These are phyloP conservation scores for Gliomastix tumulicola DNA, from an alignment of 2,329 filamentous ascomycete species.

Conservation along the genomic window DNA sequence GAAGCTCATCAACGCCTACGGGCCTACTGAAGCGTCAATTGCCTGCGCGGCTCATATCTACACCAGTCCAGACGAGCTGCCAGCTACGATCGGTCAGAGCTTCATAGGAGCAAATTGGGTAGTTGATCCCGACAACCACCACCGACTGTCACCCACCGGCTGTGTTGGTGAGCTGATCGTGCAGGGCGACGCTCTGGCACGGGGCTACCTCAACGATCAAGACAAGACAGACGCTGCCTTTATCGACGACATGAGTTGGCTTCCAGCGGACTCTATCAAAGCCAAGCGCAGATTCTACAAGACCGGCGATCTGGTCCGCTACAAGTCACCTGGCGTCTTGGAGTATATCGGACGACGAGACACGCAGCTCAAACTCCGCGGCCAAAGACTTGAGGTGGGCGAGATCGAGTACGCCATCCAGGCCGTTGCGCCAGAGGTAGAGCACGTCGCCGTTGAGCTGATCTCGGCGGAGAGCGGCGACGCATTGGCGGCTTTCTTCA, in stretches of 20 bases:
- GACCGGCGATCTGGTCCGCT: slow-evolving; percentile 5
- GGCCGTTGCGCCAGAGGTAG: not conserved
- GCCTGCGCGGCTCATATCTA: slow-evolving; percentile 16
- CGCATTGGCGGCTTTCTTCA: too few relatives aligned
- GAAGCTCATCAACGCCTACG: slow-evolving; percentile 8
- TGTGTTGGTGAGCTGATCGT: slow-evolving; percentile 9
- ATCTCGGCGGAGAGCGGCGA: too few relatives aligned
- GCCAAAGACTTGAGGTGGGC: slow-evolving; percentile 39
- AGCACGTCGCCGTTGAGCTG: slow-evolving; percentile 25
- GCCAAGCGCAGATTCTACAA: slow-evolving; percentile 21
- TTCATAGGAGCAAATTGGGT: slow-evolving; percentile 10
- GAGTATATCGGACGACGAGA: slow-evolving; percentile 1
- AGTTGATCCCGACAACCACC: slow-evolving; percentile 8
- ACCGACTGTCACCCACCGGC: slow-evolving; percentile 5
- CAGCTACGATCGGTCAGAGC: slow-evolving; percentile 11
- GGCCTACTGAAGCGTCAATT: slow-evolving; percentile 9
- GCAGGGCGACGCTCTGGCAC: slow-evolving; percentile 27
- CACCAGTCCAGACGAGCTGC: too few relatives aligned
- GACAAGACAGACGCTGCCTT: slow-evolving; percentile 14
- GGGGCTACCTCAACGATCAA: slow-evolving; percentile 37
- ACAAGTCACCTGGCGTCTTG: not conserved
- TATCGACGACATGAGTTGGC: not conserved
- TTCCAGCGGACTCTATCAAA: not conserved
- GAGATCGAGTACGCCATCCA: slow-evolving; percentile 5
- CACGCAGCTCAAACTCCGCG: slow-evolving; percentile 41